Conservation (phyloP, 768 basidiomycete species). For the Russula ochroleuca region DNA sequence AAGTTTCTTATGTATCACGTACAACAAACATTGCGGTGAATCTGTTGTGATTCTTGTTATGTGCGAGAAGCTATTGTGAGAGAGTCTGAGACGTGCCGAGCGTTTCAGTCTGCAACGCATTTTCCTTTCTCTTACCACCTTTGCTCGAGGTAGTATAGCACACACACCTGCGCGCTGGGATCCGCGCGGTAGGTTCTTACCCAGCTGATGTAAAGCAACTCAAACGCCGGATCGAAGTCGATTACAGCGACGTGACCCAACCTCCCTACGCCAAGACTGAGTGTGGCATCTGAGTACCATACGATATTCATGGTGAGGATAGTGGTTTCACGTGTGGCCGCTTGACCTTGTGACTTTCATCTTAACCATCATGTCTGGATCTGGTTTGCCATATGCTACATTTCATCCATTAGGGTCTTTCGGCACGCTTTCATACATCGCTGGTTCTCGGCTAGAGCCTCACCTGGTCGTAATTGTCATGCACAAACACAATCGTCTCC, state of each 20-base stretch:
- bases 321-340: neutral
- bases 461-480: conserved; percentile 2
- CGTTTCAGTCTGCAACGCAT: neutral
- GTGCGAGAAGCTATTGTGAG: conserved; percentile 10
- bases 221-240: neutral
- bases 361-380: neutral
- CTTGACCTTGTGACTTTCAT: neutral
- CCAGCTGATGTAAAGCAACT: neutral
- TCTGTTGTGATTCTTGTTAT: conserved; percentile 12
- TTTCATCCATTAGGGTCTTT: neutral
- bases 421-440: conserved; percentile 8
- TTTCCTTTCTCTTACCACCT: neutral
- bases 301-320: neutral
- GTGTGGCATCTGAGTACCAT: neutral
- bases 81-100: neutral
- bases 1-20: conserved; percentile 23
- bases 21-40: conserved; percentile 13
- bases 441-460: conserved; percentile 14
- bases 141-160: neutral
- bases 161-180: neutral
- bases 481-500: neutral
- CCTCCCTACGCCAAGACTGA: neutral
- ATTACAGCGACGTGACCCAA: neutral
- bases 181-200: neutral
- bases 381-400: neutral